Evolutionary conservation across 1,284 basidiomycete species (phyloP), one percentile per base, ranked within the genome.

Genomic region (Polyporus tsugae): DNA sequence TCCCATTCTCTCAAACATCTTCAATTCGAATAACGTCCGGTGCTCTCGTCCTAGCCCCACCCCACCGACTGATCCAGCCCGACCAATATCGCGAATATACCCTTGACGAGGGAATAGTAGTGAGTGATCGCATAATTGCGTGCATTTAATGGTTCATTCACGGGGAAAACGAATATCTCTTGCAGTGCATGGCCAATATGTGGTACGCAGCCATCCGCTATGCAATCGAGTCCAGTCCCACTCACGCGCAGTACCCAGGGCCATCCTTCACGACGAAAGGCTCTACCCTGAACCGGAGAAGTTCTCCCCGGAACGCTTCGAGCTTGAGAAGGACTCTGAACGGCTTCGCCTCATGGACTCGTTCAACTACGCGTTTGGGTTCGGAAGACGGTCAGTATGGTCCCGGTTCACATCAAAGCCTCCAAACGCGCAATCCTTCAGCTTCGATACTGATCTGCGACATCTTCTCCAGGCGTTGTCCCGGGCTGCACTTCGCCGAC

Each of bases 401-500:
- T 19, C 17, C n/a, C 35, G 13, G 19, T 22, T 19, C 15, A 6
- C 15, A 19, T 33, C 10, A 7, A 38, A 22, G 7, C 36, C 0
- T 5, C 7, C 22, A 1, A 38, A 29, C 29, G 10, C 29, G 13
- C 29, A 29, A 29, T 29, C 29, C 29, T 29, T 29, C 29, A 29
- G 29, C 29, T 29, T 29, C 29, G 11, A n/a, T 22, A 46, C n/a
- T 49, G 46, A 49, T 13, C 22, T 25, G 9, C 46, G 5, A 25
- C 58, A 3, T 59, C n/a, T 11, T 13, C n/a, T 36, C 36, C 66
- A 76, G 81, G 75, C 75, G 80, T 13, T 83, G 82, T 65, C 79
- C 82, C 0, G 82, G 82, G 7, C 65, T 76, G 19, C 76, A 80
- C 64, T 77, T 84, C 63, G 82, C 81, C 0, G 68, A 74, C 44